These are phyloP conservation scores for Casuarina glauca DNA, from an alignment of 306 rosid genomes.

Conservation along the genomic window DNA sequence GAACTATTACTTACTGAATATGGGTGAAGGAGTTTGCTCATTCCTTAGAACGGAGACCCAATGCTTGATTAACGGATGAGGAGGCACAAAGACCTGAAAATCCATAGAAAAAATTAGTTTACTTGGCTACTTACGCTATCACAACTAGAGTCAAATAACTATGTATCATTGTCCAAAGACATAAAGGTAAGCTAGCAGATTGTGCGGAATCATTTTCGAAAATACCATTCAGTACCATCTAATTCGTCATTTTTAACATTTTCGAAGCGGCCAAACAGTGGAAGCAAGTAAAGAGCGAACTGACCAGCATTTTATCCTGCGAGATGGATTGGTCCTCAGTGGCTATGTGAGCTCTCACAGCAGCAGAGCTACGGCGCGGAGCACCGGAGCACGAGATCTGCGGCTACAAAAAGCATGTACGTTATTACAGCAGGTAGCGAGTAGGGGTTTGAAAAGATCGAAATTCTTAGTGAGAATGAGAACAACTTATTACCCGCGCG, in stretches of 20 bases:
- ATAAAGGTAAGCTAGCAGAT: background rate
- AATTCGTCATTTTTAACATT: background rate
- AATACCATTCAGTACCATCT: background rate
- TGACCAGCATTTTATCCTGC: constrained; percentile 80
- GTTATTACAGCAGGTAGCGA: background rate
- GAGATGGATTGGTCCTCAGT: constrained; percentile 62
- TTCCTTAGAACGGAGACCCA: constrained; percentile 96
- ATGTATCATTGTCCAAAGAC: background rate
- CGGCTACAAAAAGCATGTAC: constrained; percentile 3
- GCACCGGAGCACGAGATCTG: constrained; percentile 48
- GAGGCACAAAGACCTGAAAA: constrained; percentile 80
- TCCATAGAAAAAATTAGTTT: constrained; percentile 22
- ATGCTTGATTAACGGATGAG: constrained; percentile 91
- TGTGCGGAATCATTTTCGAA: background rate
- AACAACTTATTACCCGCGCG: background rate
- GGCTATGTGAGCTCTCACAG: constrained; percentile 54
- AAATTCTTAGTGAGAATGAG: background rate
- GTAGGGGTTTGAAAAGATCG: constrained; percentile 7
- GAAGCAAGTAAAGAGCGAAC: constrained; percentile 27
- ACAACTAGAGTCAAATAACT: background rate
- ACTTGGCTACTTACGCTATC: background rate
- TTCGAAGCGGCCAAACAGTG: constrained; percentile 2
- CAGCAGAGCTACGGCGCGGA: constrained; percentile 37
- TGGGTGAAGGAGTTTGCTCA: constrained; percentile 81
- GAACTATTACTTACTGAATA: constrained; percentile 64